Base-by-base conservation (phyloP, 1,284 basidiomycete species). In the Xerocomus minutiporus region DNA sequence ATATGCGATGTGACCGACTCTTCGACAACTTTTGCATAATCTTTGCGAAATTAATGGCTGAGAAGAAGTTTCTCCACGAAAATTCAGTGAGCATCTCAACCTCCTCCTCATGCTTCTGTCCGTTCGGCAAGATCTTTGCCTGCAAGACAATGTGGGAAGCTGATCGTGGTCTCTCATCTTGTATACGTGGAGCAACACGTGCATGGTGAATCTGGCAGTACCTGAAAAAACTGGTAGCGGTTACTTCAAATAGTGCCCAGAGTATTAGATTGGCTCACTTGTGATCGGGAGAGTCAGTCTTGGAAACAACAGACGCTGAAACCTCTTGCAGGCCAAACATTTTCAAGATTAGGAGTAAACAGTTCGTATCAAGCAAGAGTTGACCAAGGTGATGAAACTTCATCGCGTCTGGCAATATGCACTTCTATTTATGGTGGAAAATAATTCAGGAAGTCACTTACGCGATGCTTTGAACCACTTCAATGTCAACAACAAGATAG, bases 401-500 rank as follows among this genome's bases (percentile, higher is more conserved):
- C 88, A 99, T 95, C 31, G 90, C 86, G 73, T 99, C 93, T 95
- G 61, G 23, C 6, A 46, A 55, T 29, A 39, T 40, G 25, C 55
- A 48, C 9, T 47, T 51, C 57, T 41, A 51, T 31, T 40, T 36
- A 15, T 12, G 40, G 28, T 46, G 52, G 26, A n/a, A 23, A 36
- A 49, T 41, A 41, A 34, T 26, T 43, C 8, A 35, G 12, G 15
- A 44, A 40, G 42, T 28, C 26, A 79, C 88, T 69, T 60, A 95
- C 93, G 94, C 48, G 93, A 97, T 32, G 91, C 91, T 71, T 98
- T 99, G 80, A 98, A 97, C 97, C 97, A 99, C 68, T 97, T 97
- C 58, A 99, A 71, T 3, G 89, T 83, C 38, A 98, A 73, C 1
- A 99, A 74, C 15, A 99, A 70, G 57, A 99, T 97, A 1, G 95